These are phyloP conservation scores for Protomyces macrosporus DNA, from an alignment of 1,139 yeast genomes.

Conservation along the genomic window DNA sequence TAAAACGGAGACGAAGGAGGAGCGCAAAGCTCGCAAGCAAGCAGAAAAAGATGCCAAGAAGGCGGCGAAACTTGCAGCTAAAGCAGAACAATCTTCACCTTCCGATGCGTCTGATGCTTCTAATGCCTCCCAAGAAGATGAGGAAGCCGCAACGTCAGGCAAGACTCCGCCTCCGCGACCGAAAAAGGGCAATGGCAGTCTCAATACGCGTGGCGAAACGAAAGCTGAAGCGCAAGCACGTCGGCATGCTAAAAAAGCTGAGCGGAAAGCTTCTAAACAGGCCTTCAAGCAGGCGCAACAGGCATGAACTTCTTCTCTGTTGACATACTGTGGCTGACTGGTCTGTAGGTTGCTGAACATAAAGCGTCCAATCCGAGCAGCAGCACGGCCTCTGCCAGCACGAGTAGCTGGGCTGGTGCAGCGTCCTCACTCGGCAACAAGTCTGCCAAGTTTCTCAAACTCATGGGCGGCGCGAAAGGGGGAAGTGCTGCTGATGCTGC, in stretches of 20 bases:
- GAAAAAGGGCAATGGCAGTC: neutral
- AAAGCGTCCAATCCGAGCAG: neutral
- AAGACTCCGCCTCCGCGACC: too few species aligned
- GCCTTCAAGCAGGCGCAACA: neutral
- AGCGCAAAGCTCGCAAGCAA: conserved; percentile 5
- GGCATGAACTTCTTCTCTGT: neutral
- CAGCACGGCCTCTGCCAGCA: neutral
- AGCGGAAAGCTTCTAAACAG: neutral
- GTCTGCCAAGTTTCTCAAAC: conserved; percentile 20
- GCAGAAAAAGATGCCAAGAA: conserved; percentile 6
- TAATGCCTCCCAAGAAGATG: neutral
- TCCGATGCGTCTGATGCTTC: neutral
- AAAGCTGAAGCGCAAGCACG: neutral
- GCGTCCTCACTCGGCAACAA: conserved; percentile 19
- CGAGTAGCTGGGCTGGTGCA: conserved; percentile 10
- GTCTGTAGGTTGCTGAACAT: neutral
- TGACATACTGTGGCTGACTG: neutral
- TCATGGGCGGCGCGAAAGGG: conserved; percentile 24
- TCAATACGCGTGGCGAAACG: neutral
- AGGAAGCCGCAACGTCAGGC: neutral
- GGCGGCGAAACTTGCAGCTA: neutral
- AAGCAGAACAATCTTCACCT: neutral
- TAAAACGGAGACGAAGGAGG: conserved; percentile 7
- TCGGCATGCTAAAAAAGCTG: neutral
- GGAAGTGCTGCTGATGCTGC: neutral